These are phyloP conservation scores for Thymus quinquecostatus DNA, from an alignment of 257 asterid genomes.

Conservation along the genomic window DNA sequence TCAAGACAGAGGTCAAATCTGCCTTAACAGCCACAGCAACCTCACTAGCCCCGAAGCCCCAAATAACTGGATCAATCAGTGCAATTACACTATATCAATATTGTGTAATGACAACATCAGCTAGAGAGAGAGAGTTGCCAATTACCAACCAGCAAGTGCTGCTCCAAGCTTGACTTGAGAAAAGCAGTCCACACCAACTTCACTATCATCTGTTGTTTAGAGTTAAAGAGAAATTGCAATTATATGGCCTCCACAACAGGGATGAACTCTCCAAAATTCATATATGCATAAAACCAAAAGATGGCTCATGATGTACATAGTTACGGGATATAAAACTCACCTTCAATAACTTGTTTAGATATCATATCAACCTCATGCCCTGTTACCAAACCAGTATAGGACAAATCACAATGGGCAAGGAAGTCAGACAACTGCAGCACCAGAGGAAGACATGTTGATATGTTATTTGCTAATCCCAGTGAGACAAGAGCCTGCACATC, in stretches of 20 bases:
- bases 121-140: slow-evolving; percentile 26
- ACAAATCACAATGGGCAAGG: slow-evolving; percentile 60
- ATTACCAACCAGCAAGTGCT: slow-evolving; percentile 65
- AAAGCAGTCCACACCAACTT: slow-evolving; percentile 60
- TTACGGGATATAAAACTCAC: slow-evolving; percentile 41
- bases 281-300: slow-evolving; percentile 20
- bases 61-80: slow-evolving; percentile 62
- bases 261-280: slow-evolving; percentile 17
- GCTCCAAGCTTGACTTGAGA: slow-evolving; percentile 85
- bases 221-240: slow-evolving; percentile 15
- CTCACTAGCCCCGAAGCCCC: slow-evolving; percentile 72
- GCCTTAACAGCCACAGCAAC: slow-evolving; percentile 63
- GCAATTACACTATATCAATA: slow-evolving; percentile 20
- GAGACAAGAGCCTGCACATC: slow-evolving; percentile 77
- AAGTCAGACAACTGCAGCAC: slow-evolving; percentile 62
- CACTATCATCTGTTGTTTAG: slow-evolving; percentile 51
- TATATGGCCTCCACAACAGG: neutral
- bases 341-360: slow-evolving; percentile 48
- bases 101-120: slow-evolving; percentile 30
- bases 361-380: slow-evolving; percentile 61
- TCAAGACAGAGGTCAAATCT: slow-evolving; percentile 53
- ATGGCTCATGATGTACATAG: slow-evolving; percentile 28
- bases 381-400: slow-evolving; percentile 69
- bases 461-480: slow-evolving; percentile 38
- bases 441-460: slow-evolving; percentile 48